Evolutionary conservation across 331 rosid species (phyloP), one percentile per base, ranked within the genome.

Genomic region (Pyracantha coccinea): DNA sequence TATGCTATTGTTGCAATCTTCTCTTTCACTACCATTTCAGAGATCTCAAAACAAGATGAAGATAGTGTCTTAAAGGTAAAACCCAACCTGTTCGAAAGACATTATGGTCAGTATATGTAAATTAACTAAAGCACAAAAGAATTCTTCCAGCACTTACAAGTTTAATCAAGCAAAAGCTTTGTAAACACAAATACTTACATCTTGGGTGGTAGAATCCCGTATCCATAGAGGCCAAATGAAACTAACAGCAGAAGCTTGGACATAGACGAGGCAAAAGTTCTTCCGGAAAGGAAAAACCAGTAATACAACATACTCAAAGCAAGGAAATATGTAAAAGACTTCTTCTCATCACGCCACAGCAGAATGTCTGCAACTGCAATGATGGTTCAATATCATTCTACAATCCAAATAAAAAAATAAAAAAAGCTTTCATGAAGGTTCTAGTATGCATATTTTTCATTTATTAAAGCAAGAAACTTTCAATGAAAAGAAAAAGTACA

Each of bases 321-420:
- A 78, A 88, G 78, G 80, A 93, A 93, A 76, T 61, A 88, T 14
- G 83, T 52, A 85, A 91, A 93, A 64, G 98, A 85, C 60, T 83
- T 87, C 85, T 68, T 89, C 89, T 93, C 97, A n/a, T 93, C 86
- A 77, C 96, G 93, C 98, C 98, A 93, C 82, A 88, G 86, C 88
- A 93, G 81, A 81, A 93, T 72, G 55, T 78, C 86, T 32, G 98
- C 97, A 83, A 89, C 98, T 93, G 93, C 82, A 77, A 75, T 80
- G 83, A 80, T 25, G 86, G 71, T 32, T 69, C 55, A 69, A 77
- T 35, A 72, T 87, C 81, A 90, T 68, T 65, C 73, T 57, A 17
- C 27, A 7, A 55, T 74, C 33, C 6, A 25, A 32, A 59, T 25
- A 59, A 21, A 52, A 72, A 14, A 44, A 76, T 63, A 23, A 31